Evolutionary conservation across 2,329 filamentous ascomycete genomes (phyloP).

Genomic region (Talaromyces amestolkiae): DNA sequence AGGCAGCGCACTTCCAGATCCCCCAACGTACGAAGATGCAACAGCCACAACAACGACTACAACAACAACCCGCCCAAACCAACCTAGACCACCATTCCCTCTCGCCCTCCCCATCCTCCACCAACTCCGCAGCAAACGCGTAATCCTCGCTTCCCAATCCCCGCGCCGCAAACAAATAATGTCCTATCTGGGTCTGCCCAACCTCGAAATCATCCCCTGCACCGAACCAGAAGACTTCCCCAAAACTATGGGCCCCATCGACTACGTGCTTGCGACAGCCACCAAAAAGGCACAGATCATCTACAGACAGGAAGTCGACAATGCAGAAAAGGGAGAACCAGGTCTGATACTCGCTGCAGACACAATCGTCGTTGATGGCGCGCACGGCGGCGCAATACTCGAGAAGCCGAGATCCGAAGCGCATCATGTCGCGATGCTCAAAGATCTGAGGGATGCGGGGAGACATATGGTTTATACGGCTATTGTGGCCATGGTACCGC

Average conservation of each 20-base stretch:
- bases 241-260: slow-evolving; percentile 75
- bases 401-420: slow-evolving; percentile 85
- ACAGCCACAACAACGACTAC: background rate
- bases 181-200: slow-evolving; percentile 70
- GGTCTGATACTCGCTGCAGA: slow-evolving; percentile 85
- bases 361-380: slow-evolving; percentile 75
- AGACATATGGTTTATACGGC: slow-evolving; percentile 83
- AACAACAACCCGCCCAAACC: slow-evolving; percentile 14
- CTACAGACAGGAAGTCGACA: slow-evolving; percentile 59
- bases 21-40: slow-evolving; percentile 18
- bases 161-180: slow-evolving; percentile 81
- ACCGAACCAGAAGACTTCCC: slow-evolving; percentile 80
- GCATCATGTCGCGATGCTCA: slow-evolving; percentile 82
- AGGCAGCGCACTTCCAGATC: slow-evolving; percentile 8
- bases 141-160: slow-evolving; percentile 87
- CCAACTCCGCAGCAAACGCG: slow-evolving; percentile 71
- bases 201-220: slow-evolving; percentile 82
- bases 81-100: slow-evolving; percentile 49
- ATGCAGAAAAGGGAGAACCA: slow-evolving; percentile 63
- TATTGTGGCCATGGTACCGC: slow-evolving; percentile 76
- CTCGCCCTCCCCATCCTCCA: slow-evolving; percentile 77
- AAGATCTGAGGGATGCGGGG: slow-evolving; percentile 71
- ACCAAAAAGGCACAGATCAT: slow-evolving; percentile 78
- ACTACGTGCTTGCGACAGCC: slow-evolving; percentile 88
- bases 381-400: slow-evolving; percentile 67